Conservation (phyloP, 202 grass and related monocot species). For the Digitaria exilis region DNA sequence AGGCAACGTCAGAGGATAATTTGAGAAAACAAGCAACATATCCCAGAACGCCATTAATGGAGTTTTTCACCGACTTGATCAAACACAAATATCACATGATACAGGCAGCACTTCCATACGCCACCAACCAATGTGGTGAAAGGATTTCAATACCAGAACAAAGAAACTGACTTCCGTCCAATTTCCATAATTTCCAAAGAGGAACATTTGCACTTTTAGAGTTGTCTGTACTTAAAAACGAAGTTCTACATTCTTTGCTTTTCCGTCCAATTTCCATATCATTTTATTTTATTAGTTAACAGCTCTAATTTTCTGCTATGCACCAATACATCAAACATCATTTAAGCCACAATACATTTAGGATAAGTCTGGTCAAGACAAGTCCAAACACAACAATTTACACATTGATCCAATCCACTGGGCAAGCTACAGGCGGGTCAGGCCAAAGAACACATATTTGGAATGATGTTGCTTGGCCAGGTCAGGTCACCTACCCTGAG, state of each 20-base stretch:
- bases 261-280: not conserved
- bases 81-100: slow-evolving; percentile 19
- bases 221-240: not conserved
- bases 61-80: slow-evolving; percentile 3
- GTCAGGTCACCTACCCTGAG: not conserved
- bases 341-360: not conserved
- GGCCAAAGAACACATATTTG: not conserved
- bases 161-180: not conserved
- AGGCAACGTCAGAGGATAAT: not conserved
- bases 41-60: not conserved
- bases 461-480: not conserved
- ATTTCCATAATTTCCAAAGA: not conserved
- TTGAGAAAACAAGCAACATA: slow-evolving; percentile 4
- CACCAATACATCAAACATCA: not conserved
- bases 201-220: not conserved
- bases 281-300: not conserved
- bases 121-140: not conserved
- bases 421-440: not conserved
- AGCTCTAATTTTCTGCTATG: not conserved
- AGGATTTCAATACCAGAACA: not conserved
- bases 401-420: not conserved
- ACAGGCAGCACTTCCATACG: not conserved
- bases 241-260: not conserved
- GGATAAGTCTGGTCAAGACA: not conserved
- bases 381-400: not conserved